Conservation (phyloP, 2,329 filamentous ascomycete genomes). For the Talaromyces sp. region DNA sequence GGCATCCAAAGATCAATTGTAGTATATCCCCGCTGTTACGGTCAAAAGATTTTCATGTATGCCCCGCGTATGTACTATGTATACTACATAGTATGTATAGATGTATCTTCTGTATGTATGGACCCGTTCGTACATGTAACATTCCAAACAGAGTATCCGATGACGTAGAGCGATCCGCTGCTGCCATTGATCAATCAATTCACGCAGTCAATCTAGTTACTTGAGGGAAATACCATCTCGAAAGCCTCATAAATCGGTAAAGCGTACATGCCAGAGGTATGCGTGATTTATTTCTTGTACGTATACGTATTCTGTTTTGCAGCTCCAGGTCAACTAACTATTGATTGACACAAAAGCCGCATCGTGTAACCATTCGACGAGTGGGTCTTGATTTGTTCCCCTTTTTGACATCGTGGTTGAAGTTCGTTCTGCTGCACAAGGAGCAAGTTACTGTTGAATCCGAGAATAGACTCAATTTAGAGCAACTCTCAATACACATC, state of each 20-base stretch:
- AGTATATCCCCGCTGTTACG: background rate
- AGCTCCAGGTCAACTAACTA: background rate
- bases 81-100: background rate
- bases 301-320: background rate
- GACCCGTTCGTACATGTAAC: background rate
- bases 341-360: background rate
- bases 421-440: background rate
- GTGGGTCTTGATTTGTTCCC: background rate
- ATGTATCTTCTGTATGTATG: background rate
- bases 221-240: background rate
- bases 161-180: background rate
- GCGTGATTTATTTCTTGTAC: background rate
- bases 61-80: background rate
- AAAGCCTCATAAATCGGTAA: background rate
- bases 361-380: background rate
- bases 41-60: background rate
- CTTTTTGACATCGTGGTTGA: background rate
- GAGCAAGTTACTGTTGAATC: background rate
- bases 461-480: background rate
- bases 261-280: background rate
- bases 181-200: conserved; percentile 9
- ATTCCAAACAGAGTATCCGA: background rate
- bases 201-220: background rate
- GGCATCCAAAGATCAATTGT: background rate
- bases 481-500: background rate